Conservation (phyloP, 2,329 filamentous ascomycete genomes). For the Neonectria coccinea region DNA sequence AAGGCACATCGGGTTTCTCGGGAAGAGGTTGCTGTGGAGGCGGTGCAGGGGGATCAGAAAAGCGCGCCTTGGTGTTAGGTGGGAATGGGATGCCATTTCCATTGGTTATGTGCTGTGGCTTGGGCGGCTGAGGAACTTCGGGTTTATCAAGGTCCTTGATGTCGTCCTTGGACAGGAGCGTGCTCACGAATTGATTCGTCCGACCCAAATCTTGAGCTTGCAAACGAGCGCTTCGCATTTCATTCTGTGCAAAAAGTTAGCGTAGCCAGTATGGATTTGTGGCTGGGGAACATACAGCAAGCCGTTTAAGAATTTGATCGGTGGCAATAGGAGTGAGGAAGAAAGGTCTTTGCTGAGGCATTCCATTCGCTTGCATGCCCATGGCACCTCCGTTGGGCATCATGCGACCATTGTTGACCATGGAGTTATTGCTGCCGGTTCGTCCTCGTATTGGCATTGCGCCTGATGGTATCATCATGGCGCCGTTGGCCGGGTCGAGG, state of each 20-base stretch:
- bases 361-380: constrained; percentile 65
- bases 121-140: constrained; percentile 61
- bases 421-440: constrained; percentile 74
- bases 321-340: constrained; percentile 92
- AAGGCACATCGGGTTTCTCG: constrained; percentile 86
- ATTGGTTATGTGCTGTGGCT: constrained; percentile 61
- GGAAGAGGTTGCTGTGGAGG: constrained; percentile 93
- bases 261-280: background rate
- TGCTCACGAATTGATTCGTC: constrained; percentile 83
- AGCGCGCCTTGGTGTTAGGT: constrained; percentile 82
- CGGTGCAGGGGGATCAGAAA: constrained; percentile 92
- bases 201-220: constrained; percentile 88
- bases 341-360: constrained; percentile 82
- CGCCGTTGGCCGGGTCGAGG: constrained; percentile 82
- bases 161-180: constrained; percentile 79
- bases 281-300: constrained; percentile 48
- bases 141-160: constrained; percentile 69
- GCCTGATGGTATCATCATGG: constrained; percentile 77
- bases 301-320: constrained; percentile 87
- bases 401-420: constrained; percentile 71
- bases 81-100: constrained; percentile 68
- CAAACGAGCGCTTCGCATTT: constrained; percentile 89
- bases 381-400: constrained; percentile 59
- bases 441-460: constrained; percentile 78
- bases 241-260: constrained; percentile 68